Conservation (phyloP, 805 yeast species). For the Ogataea kodamae region DNA sequence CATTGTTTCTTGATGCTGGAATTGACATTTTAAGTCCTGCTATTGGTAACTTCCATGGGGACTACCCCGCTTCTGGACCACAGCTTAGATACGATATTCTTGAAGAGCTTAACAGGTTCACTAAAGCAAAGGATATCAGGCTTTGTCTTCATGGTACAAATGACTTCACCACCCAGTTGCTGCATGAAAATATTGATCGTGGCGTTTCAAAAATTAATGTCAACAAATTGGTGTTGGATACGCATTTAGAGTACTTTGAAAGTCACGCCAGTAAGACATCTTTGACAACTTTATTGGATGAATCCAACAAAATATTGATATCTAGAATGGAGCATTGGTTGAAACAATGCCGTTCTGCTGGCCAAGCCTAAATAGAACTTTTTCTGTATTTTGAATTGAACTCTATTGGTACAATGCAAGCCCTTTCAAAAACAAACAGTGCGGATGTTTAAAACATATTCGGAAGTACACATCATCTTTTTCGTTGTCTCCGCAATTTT, state of each 20-base stretch:
- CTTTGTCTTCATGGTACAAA: conserved; percentile 37
- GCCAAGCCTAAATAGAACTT: conserved; percentile 29
- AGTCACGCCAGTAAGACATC: conserved; percentile 23
- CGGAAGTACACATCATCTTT: too few species aligned
- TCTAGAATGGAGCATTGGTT: conserved; percentile 31
- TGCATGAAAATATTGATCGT: conserved; percentile 24
- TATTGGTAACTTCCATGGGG: conserved; percentile 38
- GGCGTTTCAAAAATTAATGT: conserved; percentile 36
- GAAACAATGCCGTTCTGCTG: conserved; percentile 28
- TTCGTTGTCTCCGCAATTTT: too few species aligned
- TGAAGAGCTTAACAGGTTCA: conserved; percentile 25
- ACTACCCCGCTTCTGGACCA: conserved; percentile 35
- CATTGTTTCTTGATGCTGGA: conserved; percentile 32
- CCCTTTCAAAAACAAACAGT: too few species aligned
- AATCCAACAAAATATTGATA: conserved; percentile 23
- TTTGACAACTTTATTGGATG: conserved; percentile 30
- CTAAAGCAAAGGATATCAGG: conserved; percentile 19
- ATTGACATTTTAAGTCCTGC: conserved; percentile 37
- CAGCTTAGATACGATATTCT: conserved; percentile 26
- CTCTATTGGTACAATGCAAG: too few species aligned
- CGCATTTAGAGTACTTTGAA: conserved; percentile 26
- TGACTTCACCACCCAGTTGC: conserved; percentile 29
- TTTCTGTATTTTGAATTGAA: too few species aligned
- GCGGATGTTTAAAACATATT: too few species aligned
- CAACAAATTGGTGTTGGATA: conserved; percentile 31